A percentile compares a stretch with the other conserved stretches of the same genome.
Conservation (phyloP, 441 rosid species). For the Erysimum cheiri region DNA sequence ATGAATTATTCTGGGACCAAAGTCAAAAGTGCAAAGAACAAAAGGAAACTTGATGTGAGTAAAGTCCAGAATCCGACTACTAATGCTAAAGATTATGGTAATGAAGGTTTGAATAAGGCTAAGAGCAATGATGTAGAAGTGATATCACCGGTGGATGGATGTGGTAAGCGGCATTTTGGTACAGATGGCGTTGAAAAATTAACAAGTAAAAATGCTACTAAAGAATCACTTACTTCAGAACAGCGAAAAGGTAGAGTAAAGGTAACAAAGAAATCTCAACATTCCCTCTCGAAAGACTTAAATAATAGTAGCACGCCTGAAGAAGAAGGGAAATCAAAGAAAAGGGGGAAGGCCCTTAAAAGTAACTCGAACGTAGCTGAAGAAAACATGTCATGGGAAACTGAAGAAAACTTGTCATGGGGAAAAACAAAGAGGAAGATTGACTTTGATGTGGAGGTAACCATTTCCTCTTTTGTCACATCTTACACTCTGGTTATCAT, state of each 20-base stretch:
- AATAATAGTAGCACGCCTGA: not conserved
- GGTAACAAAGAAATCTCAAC: constrained; percentile 23
- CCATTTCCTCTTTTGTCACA: no score
- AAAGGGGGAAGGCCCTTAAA: constrained; percentile 9
- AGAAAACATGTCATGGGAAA: not conserved
- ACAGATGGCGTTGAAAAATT: constrained; percentile 1
- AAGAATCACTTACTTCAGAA: constrained; percentile 28
- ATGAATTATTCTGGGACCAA: constrained; percentile 4
- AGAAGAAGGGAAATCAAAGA: constrained; percentile 23
- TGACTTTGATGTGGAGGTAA: constrained; percentile 59
- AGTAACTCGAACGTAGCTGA: constrained; percentile 7
- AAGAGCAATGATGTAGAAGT: constrained; percentile 6
- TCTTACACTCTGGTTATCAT: constrained; percentile 16
- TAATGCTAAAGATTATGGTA: constrained; percentile 6
- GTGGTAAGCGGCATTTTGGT: constrained; percentile 29
- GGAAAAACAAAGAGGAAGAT: constrained; percentile 51
- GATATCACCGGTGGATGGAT: constrained; percentile 8
- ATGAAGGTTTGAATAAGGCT: not conserved
- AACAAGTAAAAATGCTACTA: constrained; percentile 10
- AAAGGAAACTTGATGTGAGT: constrained; percentile 1
- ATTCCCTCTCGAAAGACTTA: not conserved
- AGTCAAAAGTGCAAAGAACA: constrained; percentile 1
- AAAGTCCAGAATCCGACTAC: constrained; percentile 4
- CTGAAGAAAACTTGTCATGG: constrained; percentile 24
- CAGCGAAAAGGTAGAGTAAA: not conserved